Evolutionary conservation across 306 rosid genomes (phyloP), one percentile per base, ranked within the genome.

Genomic region (Sicyos edulis): DNA sequence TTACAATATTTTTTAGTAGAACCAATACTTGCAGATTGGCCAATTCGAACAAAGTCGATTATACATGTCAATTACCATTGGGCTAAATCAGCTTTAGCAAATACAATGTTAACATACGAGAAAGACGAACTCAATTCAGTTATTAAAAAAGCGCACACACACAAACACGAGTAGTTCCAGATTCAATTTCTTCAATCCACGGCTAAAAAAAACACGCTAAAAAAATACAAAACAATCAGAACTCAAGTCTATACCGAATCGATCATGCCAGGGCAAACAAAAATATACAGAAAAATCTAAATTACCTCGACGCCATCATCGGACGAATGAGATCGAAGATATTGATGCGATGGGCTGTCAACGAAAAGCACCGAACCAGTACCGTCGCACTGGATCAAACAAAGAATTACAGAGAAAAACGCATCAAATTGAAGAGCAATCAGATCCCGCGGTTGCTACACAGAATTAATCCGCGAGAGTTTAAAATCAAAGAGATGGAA

Each of bases 221-320:
- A n/a, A n/a, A 26, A 26, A 7, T 55, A 0, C 40, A 40, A 72
- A 72, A 72, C 42, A 21, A 72, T 11, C 11, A 14, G 10, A 56
- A 40, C 40, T 59, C 42, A 9, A 42, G 10, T 10, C 20, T 72
- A 45, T 45, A 72, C 1, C 14, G 8, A 45, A 24, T 42, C 59
- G 58, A 50, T 69, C 59, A 24, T 0, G 1, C 57, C 42, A 21
- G 20, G 8, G 53, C 8, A 54, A 12, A 49, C 5, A 44, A 75
- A 21, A 29, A 14, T 10, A 50, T 47, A 2, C 19, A 63, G 37
- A 74, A 68, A 26, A 21, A 55, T 26, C 7, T 1, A 66, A 55
- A 76, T 67, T 47, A 79, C 90, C 90, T 81, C 62, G 72, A 68
- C 72, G 47, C 69, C 82, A 83, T 83, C 81, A 59, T 75, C 74